phyloP scores from a whole-genome alignment of 1,284 basidiomycete genomes.

The Boletellus dicymbophilus region DNA sequence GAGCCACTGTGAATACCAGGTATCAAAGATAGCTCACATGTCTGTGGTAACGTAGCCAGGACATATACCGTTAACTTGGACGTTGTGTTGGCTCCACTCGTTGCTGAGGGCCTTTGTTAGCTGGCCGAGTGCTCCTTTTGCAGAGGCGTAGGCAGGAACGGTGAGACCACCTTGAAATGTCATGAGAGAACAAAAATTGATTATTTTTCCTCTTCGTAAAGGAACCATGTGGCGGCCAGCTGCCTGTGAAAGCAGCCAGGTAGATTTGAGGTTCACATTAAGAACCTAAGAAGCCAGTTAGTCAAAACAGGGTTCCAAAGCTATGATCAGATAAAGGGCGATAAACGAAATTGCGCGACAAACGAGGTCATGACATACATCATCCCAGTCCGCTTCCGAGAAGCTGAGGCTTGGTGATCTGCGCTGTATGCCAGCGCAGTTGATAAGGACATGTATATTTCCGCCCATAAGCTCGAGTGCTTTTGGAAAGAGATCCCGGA shows the following conservation, averaged over 20 bases:
- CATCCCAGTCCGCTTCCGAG: slow-evolving; percentile 87
- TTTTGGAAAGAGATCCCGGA: slow-evolving; percentile 65
- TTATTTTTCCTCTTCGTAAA: slow-evolving; percentile 74
- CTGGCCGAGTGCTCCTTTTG: slow-evolving; percentile 86
- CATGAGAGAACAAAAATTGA: slow-evolving; percentile 79
- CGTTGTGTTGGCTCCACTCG: slow-evolving; percentile 80
- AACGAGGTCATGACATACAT: slow-evolving; percentile 52
- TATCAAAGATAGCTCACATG: slow-evolving; percentile 53
- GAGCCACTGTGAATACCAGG: slow-evolving; percentile 3
- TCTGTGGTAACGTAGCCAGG: slow-evolving; percentile 95
- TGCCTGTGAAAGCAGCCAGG: slow-evolving; percentile 75
- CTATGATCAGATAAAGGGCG: slow-evolving; percentile 13
- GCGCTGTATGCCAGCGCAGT: slow-evolving; percentile 94
- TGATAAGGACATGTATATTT: slow-evolving; percentile 85
- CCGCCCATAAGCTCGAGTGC: slow-evolving; percentile 65
- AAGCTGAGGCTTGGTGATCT: slow-evolving; percentile 83
- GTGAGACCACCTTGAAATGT: slow-evolving; percentile 82
- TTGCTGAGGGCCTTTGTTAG: slow-evolving; percentile 66
- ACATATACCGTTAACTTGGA: slow-evolving; percentile 90
- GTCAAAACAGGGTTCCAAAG: slow-evolving; percentile 13
- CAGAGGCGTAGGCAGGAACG: slow-evolving; percentile 90
- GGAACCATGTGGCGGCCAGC: slow-evolving; percentile 83
- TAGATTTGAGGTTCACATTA: slow-evolving; percentile 77
- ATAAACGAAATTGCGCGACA: slow-evolving; percentile 7
- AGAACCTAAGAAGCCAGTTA: slow-evolving; percentile 54